phyloP scores from a whole-genome alignment of 1,284 basidiomycete species.

The Papiliotrema nemorosa region DNA sequence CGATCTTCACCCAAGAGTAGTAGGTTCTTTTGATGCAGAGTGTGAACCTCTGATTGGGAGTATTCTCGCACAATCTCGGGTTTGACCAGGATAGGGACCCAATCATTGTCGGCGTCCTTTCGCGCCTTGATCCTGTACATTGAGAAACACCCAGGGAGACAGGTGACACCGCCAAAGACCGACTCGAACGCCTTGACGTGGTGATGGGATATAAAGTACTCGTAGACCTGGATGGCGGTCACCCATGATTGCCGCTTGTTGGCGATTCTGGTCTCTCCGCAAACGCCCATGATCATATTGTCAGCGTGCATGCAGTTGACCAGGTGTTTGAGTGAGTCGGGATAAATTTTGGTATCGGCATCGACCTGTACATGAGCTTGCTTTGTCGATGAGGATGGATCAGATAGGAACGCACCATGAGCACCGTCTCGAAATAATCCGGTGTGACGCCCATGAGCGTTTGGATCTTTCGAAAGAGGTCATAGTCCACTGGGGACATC shows the following conservation, averaged over 20 bases:
- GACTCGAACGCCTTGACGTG: constrained; percentile 98
- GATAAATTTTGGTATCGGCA: constrained; percentile 91
- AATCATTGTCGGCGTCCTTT: constrained; percentile 81
- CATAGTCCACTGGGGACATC: constrained; percentile 96
- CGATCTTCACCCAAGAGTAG: constrained; percentile 97
- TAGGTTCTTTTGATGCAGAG: constrained; percentile 97
- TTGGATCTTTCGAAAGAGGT: constrained; percentile 95
- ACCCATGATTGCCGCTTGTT: constrained; percentile 99
- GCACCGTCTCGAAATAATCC: constrained; percentile 94
- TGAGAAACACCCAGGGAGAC: constrained; percentile 97
- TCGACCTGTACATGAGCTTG: too few species aligned
- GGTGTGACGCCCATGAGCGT: constrained; percentile 98
- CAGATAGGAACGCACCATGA: constrained; percentile 98
- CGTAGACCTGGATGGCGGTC: constrained; percentile 92
- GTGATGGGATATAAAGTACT: constrained; percentile 99
- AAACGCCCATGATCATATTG: constrained; percentile 97
- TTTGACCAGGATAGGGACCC: constrained; percentile 96
- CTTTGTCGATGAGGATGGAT: too few species aligned
- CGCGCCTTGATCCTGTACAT: constrained; percentile 98
- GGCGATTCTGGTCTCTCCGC: constrained; percentile 96
- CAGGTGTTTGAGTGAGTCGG: constrained; percentile 76
- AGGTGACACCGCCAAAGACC: constrained; percentile 98
- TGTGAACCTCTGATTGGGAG: constrained; percentile 87
- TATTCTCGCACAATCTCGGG: constrained; percentile 98
- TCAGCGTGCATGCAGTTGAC: constrained; percentile 99